Evolutionary conservation across 192 early-diverging fungal genomes (phyloP).

Genomic region (Haplosporangium gracile): DNA sequence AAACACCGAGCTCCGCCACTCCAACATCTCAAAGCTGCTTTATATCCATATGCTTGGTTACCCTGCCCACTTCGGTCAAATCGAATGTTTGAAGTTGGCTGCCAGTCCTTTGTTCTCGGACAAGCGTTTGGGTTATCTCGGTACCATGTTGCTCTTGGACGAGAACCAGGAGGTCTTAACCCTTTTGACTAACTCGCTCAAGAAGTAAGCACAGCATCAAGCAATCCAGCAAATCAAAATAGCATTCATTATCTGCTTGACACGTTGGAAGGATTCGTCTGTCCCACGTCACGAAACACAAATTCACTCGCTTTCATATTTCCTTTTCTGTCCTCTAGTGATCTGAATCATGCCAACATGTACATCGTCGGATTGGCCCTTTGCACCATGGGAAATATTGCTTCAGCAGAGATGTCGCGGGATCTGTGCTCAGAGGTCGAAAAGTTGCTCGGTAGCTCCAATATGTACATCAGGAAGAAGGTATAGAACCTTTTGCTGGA

Average conservation of each 20-base stretch:
- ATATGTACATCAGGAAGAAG: conserved; percentile 98
- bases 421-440: conserved; percentile 96
- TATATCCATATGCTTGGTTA: conserved; percentile 99
- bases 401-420: conserved; percentile 95
- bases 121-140: conserved; percentile 98
- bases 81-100: conserved; percentile 98
- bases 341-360: conserved; percentile 96
- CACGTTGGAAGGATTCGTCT: background rate
- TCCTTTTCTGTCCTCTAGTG: conserved; percentile 63
- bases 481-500: conserved; percentile 50
- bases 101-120: conserved; percentile 95
- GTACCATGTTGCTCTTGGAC: conserved; percentile 97
- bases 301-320: conserved; percentile 9
- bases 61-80: conserved; percentile 99
- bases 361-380: conserved; percentile 97
- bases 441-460: conserved; percentile 88
- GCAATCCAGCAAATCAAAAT: background rate
- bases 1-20: conserved; percentile 89
- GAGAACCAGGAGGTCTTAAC: conserved; percentile 98
- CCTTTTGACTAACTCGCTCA: conserved; percentile 96
- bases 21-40: conserved; percentile 96
- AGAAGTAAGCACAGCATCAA: conserved; percentile 76
- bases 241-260: background rate
- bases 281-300: conserved; percentile 9
- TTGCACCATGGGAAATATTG: conserved; percentile 96